Conservation (phyloP, 257 asterid species). For the Solanum neorickii region DNA sequence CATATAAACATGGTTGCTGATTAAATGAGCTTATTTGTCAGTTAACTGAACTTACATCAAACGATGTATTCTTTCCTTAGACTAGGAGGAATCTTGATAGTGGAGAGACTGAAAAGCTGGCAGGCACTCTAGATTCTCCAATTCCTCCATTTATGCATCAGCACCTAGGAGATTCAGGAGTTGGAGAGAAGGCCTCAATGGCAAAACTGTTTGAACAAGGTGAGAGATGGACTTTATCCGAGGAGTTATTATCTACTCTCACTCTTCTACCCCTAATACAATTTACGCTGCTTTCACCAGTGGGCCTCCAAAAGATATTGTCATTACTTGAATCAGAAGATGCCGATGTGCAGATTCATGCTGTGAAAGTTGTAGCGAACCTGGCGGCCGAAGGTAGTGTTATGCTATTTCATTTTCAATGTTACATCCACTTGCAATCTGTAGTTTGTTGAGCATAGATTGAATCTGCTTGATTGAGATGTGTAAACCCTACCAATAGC, state of each 20-base stretch:
- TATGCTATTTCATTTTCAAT: not conserved
- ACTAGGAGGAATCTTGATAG: constrained; percentile 60
- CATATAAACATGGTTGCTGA: not conserved
- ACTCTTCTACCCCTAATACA: not conserved
- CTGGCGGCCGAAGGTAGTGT: constrained; percentile 86
- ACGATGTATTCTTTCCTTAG: constrained; percentile 16
- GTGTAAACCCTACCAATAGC: not conserved
- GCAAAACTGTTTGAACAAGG: constrained; percentile 87
- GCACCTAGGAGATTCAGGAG: constrained; percentile 34
- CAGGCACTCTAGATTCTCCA: constrained; percentile 33
- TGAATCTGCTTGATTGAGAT: not conserved
- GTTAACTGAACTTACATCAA: not conserved
- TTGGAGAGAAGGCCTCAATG: constrained; percentile 61
- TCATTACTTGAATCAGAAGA: constrained; percentile 83
- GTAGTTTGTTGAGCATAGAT: not conserved
- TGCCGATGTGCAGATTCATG: constrained; percentile 82
- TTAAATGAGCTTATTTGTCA: not conserved
- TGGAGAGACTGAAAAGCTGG: constrained; percentile 21
- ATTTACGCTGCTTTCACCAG: constrained; percentile 20
- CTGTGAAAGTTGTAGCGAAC: constrained; percentile 91
- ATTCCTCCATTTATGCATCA: constrained; percentile 43
- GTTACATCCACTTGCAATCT: not conserved
- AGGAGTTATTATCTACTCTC: not conserved
- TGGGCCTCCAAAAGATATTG: constrained; percentile 82
- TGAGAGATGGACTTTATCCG: constrained; percentile 2